phyloP scores from a whole-genome alignment of 768 basidiomycete species.

The Mycena floridula region DNA sequence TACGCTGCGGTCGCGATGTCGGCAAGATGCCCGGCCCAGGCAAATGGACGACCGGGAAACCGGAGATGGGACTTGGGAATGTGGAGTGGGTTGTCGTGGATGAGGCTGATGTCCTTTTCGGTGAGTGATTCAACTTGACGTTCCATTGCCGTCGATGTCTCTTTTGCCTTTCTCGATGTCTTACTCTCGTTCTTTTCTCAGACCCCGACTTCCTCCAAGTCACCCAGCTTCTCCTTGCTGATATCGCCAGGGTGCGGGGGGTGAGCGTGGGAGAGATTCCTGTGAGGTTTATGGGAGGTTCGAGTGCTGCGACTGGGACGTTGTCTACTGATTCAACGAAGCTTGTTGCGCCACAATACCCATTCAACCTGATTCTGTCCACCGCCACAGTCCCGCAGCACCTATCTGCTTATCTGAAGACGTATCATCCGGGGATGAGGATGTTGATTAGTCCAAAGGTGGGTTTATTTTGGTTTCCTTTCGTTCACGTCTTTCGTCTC shows the following conservation, averaged over 20 bases:
- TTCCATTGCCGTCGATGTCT: not conserved
- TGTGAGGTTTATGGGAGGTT: too few relatives aligned
- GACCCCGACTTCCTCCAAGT: conserved; percentile 79
- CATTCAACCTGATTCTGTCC: conserved; percentile 77
- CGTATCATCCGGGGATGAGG: conserved; percentile 54
- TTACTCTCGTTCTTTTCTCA: too few relatives aligned
- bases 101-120: conserved; percentile 87
- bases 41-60: conserved; percentile 20
- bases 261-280: not conserved
- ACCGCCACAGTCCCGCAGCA: conserved; percentile 85
- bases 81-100: conserved; percentile 90
- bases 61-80: conserved; percentile 59
- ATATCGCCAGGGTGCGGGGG: conserved; percentile 59
- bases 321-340: conserved; percentile 3
- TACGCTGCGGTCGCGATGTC: conserved; percentile 24
- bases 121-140: conserved; percentile 30
- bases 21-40: not conserved
- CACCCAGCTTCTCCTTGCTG: conserved; percentile 63
- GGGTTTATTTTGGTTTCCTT: too few relatives aligned
- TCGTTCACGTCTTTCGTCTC: too few relatives aligned
- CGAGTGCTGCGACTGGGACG: not conserved
- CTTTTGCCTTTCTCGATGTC: too few relatives aligned
- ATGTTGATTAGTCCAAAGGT: too few relatives aligned
- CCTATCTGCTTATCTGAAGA: conserved; percentile 58
- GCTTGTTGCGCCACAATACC: conserved; percentile 45